These are phyloP conservation scores for Hibiscus tridactylites DNA, from an alignment of 345 rosid species.

Conservation along the genomic window DNA sequence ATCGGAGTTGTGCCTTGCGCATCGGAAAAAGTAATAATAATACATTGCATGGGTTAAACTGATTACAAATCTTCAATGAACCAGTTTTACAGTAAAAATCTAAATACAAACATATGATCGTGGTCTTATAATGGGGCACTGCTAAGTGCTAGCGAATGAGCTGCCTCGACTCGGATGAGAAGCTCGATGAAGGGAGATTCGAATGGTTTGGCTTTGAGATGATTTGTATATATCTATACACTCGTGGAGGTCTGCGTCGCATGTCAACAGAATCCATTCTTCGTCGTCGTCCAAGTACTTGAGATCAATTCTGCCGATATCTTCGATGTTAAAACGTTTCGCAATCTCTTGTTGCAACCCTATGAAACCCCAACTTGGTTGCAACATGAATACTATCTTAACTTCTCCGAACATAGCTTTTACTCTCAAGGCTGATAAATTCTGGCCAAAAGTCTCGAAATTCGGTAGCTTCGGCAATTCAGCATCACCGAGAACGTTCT, in stretches of 20 bases:
- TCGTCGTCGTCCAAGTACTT: constrained; percentile 62
- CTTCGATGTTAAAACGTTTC: constrained; percentile 39
- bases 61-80: neutral
- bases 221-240: constrained; percentile 60
- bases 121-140: constrained; percentile 15
- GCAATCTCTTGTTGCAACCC: constrained; percentile 58
- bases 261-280: constrained; percentile 73
- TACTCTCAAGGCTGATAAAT: constrained; percentile 29
- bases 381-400: constrained; percentile 51
- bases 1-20: too few species aligned
- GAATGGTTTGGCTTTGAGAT: constrained; percentile 41
- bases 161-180: constrained; percentile 24
- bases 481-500: constrained; percentile 41
- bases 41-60: neutral
- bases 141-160: constrained; percentile 20
- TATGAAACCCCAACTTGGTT: constrained; percentile 37
- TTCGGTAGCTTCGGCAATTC: constrained; percentile 33
- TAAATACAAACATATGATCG: neutral
- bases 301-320: constrained; percentile 34
- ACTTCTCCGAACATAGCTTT: constrained; percentile 66
- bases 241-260: constrained; percentile 78
- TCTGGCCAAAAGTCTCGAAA: constrained; percentile 21
- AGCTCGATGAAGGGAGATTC: constrained; percentile 42
- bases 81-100: neutral
- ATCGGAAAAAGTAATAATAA: too few species aligned